Evolutionary conservation across 164 flowering plant genomes (phyloP).

Genomic region (Buxus sempervirens): DNA sequence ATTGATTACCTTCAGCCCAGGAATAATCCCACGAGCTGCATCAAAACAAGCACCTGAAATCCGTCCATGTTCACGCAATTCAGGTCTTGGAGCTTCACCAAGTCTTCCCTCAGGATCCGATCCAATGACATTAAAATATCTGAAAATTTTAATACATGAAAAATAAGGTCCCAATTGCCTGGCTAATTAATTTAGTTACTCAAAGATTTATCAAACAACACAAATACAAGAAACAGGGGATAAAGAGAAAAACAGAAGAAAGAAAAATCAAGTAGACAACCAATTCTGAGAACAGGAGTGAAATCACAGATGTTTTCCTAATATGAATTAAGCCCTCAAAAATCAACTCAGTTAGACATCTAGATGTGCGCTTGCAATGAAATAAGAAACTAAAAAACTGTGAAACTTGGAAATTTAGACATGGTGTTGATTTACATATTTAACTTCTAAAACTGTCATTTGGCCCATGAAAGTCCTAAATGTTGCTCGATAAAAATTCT

Average conservation of each 20-base stretch:
- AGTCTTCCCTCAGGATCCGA: conserved; percentile 95
- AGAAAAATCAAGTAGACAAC: background rate
- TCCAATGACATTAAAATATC: conserved; percentile 98
- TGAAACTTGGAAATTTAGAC: background rate
- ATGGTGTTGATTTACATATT: background rate
- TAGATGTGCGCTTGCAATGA: background rate
- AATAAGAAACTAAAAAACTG: background rate
- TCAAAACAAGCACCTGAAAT: conserved; percentile 99
- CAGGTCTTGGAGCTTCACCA: conserved; percentile 98
- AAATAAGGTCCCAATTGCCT: background rate
- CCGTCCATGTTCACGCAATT: conserved; percentile 95
- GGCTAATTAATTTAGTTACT: background rate
- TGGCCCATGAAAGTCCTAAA: background rate
- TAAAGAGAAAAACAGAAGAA: no score
- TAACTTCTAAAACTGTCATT: background rate
- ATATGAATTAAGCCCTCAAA: background rate
- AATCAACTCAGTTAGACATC: background rate
- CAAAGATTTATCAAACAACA: background rate
- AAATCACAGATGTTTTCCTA: background rate
- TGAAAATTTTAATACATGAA: conserved; percentile 17
- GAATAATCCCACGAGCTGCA: conserved; percentile 80
- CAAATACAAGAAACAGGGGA: no score
- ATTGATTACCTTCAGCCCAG: conserved; percentile 76
- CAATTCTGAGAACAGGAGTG: background rate
- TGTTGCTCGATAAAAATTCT: background rate